Base-by-base conservation (phyloP, 768 basidiomycete species). In the Candolleomyces efflorescens region DNA sequence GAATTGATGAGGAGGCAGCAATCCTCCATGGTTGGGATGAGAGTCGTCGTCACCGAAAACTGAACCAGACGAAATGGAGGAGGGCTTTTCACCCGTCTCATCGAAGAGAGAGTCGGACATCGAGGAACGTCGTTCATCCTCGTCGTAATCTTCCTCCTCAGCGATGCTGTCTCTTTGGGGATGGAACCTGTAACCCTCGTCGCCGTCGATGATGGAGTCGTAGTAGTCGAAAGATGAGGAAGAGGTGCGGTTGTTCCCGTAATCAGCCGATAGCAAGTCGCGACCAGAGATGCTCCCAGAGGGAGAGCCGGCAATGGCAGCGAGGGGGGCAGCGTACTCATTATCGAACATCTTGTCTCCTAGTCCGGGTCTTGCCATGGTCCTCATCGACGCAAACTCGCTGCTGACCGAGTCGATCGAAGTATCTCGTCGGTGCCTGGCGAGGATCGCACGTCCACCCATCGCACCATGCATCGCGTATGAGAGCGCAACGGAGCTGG, bases 281-380 rank as follows among this genome's bases (percentile, higher is more conserved):
- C 55, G 41, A 26, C 63, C 63, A 12, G 64, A 57, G 12, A 68
- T 64, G 54, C 80, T 81, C 47, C 78, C 79, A 0, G 79, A 67
- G 1, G 89, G 87, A 0, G 89, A 90, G 0, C 82, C 86, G 0
- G 85, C 81, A 59, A 91, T 89, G 0, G 87, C 73, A 0, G 77
- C 67, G 24, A 91, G 75, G 0, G 86, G 81, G 59, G 80, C 76
- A 1, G 78, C 80, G 48, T 75, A 78, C 37, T 82, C 82, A 6
- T 63, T 84, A 38, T 88, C 85, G 60, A 93, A 89, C 91, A 93
- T 93, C 79, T 92, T 93, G 69, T 93, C 91, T 0, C 91, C 90
- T 3, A 92, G 67, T 2, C 85, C 89, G 1, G 91, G 91, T 10
- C 90, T 80, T 1, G 79, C 83, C 0, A 88, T 69, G n/a, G 79